Percentiles rank a stretch among this genome's conserved stretches.
phyloP scores from a whole-genome alignment of 2,329 filamentous ascomycete genomes.

The Hypoxylon sp. region DNA sequence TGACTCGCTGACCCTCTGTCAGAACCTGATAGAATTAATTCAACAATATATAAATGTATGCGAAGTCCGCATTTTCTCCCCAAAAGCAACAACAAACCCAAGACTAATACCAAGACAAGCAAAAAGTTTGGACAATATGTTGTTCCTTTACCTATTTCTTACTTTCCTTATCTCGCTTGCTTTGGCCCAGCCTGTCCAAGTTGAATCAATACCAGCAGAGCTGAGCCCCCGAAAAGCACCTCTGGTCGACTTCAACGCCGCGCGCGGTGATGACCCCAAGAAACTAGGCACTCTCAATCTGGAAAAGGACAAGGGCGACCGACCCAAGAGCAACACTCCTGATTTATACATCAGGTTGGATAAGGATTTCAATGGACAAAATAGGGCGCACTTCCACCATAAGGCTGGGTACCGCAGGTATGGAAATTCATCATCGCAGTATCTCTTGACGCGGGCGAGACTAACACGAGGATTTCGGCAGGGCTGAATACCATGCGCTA shows the following conservation, averaged over 20 bases:
- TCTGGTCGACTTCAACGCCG: conserved; percentile 38
- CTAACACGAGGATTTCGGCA: conserved; percentile 10
- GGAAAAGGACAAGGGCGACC: conserved; percentile 34
- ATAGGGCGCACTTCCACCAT: conserved; percentile 38
- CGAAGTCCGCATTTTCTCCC: neutral
- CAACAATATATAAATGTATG: conserved; percentile 14
- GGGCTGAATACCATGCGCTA: conserved; percentile 40
- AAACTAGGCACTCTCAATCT: conserved; percentile 38
- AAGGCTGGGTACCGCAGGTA: conserved; percentile 37
- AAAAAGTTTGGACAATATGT: conserved; percentile 7
- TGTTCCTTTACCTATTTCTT: conserved; percentile 13
- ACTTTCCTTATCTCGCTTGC: conserved; percentile 9
- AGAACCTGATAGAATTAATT: neutral
- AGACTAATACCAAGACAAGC: neutral
- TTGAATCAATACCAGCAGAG: conserved; percentile 21
- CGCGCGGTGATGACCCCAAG: conserved; percentile 34
- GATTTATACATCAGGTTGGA: conserved; percentile 40
- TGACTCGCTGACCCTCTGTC: too few species aligned
- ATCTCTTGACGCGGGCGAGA: neutral
- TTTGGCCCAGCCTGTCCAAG: conserved; percentile 4
- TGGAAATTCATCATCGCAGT: neutral
- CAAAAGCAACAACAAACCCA: neutral
- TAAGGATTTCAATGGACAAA: conserved; percentile 30
- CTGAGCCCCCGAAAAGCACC: conserved; percentile 2
- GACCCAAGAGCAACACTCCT: conserved; percentile 26